phyloP scores from a whole-genome alignment of 495 filamentous ascomycete species.

The Aspergillus homomorphus region DNA sequence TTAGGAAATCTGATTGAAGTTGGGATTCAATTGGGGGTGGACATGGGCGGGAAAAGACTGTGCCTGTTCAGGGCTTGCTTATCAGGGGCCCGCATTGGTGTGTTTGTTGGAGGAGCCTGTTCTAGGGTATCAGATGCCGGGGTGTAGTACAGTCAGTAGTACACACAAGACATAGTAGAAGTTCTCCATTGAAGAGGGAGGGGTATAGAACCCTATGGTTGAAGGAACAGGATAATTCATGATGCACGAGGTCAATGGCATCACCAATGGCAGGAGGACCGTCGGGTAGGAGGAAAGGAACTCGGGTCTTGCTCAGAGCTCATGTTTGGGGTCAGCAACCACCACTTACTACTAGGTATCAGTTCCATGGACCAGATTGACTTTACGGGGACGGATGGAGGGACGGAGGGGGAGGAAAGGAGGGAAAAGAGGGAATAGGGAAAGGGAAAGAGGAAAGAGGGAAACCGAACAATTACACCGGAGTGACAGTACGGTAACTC shows the following conservation, averaged over 20 bases:
- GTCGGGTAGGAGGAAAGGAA: neutral
- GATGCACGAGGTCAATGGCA: neutral
- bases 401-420: neutral
- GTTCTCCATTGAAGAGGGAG: neutral
- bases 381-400: neutral
- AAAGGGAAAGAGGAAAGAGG: neutral
- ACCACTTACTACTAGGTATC: too few species aligned
- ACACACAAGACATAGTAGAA: too few species aligned
- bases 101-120: neutral
- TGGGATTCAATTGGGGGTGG: neutral
- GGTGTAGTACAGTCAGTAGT: too few species aligned
- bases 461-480: neutral
- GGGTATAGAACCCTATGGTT: too few species aligned
- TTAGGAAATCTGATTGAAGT: neutral
- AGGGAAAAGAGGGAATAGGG: neutral
- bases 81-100: neutral
- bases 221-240: neutral
- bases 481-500: neutral
- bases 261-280: neutral
- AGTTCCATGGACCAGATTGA: neutral
- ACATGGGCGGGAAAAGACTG: conserved; percentile 3
- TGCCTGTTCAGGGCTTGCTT: neutral
- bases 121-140: neutral
- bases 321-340: neutral
- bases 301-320: too few species aligned